Evolutionary conservation across 257 asterid genomes (phyloP), one percentile per base, ranked within the genome.

Genomic region (Solanum chiquidenum): DNA sequence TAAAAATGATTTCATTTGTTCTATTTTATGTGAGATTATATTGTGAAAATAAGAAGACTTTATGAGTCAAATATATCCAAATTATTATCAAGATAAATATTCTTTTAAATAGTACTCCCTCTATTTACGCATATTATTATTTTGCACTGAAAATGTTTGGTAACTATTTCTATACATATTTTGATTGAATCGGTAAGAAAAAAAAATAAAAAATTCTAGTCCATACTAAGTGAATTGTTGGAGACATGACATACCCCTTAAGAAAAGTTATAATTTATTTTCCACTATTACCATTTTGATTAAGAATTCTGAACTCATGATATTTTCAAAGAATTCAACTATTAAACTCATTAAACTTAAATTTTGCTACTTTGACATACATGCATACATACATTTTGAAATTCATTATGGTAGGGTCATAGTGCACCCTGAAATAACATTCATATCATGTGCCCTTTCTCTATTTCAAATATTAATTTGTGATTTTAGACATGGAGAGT

Each of bases 401-500:
- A 10, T 18, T 74, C 69, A 46, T 82, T 55, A 42, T 73, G 52
- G 92, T 87, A 68, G 93, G 93, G 90, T 69, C 93, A 21, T 40
- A 16, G 49, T 89, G 91, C 38, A 79, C 84, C 91, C 89, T 86
- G 62, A 86, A 27, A 46, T 42, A 46, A 66, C 73, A 82, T 37
- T 86, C 82, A 62, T 38, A 55, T 86, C 92, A 89, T 91, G 91
- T 49, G 86, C 86, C 44, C 55, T 83, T 71, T 64, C 72, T 60
- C 79, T 72, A 71, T 55, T 83, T n/a, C 27, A 29, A 83, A 46
- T 55, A 46, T 33, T 69, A 18, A 29, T 74, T 74, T 35, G 83
- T 37, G 52, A 3, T 5, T 9, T 10, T 73, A 73, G 82, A 35
- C 29, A 72, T 73, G 16, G 9, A 35, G 29, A 1, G 46, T 55